These are phyloP conservation scores for Catharanthus roseus DNA, from an alignment of 257 asterid species.

Conservation along the genomic window DNA sequence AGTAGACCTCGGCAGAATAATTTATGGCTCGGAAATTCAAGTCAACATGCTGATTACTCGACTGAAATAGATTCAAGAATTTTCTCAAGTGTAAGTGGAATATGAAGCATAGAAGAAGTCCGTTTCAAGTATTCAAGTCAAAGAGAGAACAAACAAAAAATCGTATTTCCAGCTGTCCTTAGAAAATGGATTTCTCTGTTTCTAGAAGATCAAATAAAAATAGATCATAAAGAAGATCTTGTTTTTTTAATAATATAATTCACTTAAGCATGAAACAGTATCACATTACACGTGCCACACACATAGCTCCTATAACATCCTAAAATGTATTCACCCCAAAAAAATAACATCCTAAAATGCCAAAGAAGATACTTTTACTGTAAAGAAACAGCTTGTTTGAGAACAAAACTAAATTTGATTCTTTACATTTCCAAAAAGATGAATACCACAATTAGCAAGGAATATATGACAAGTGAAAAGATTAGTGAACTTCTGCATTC, in stretches of 20 bases:
- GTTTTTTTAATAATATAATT: too few species aligned
- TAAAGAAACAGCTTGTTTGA: neutral
- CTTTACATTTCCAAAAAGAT: neutral
- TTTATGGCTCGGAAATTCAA: conserved; percentile 85
- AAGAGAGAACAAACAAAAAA: conserved; percentile 1
- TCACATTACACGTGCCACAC: too few species aligned
- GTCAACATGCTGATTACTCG: conserved; percentile 53
- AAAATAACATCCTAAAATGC: neutral
- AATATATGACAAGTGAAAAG: neutral
- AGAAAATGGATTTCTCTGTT: neutral
- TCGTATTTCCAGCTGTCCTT: neutral
- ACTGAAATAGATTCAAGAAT: conserved; percentile 47
- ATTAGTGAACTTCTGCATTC: neutral
- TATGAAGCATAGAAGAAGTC: neutral
- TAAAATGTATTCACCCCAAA: too few species aligned
- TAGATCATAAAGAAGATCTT: too few species aligned
- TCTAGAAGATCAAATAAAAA: neutral
- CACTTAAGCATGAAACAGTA: neutral
- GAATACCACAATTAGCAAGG: neutral
- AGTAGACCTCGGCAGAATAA: conserved; percentile 84
- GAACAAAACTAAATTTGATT: neutral
- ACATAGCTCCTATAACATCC: neutral
- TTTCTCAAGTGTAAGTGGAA: conserved; percentile 18
- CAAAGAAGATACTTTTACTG: neutral
- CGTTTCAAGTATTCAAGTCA: neutral